A percentile compares a stretch with the other conserved stretches of the same genome.
Evolutionary conservation across 305 asterid species (phyloP).

Genomic region (Petunia hybrid): DNA sequence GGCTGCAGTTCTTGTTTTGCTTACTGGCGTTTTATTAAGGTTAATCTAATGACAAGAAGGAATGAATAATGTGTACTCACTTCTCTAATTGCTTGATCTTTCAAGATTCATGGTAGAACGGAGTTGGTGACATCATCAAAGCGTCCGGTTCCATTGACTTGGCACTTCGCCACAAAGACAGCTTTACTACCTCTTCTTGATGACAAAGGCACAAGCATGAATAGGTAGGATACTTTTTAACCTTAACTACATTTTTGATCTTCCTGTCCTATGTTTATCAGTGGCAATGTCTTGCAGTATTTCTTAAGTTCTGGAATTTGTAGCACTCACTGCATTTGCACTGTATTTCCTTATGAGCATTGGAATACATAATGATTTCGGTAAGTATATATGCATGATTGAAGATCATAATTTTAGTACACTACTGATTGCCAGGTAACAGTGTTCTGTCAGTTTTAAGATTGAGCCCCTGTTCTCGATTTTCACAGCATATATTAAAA

Average conservation of each 20-base stretch:
- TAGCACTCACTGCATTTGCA: constrained; percentile 19
- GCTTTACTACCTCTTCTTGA: constrained; percentile 85
- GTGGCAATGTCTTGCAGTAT: not conserved
- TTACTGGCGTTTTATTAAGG: constrained; percentile 4
- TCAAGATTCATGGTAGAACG: constrained; percentile 95
- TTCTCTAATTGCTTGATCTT: constrained; percentile 44
- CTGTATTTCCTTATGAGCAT: constrained; percentile 16
- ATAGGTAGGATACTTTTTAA: constrained; percentile 59
- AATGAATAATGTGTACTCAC: not conserved
- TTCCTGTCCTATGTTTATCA: not conserved
- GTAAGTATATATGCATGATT: not conserved
- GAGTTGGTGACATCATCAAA: constrained; percentile 91
- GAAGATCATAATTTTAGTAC: not conserved
- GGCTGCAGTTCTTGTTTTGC: constrained; percentile 22
- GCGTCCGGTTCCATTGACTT: constrained; percentile 97
- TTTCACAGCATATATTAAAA: constrained; percentile 3
- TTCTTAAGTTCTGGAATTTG: not conserved
- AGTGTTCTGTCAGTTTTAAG: constrained; percentile 4
- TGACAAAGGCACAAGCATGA: constrained; percentile 94
- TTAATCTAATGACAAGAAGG: constrained; percentile 27
- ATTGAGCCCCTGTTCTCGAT: not conserved
- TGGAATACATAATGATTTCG: not conserved
- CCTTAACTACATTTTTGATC: not conserved
- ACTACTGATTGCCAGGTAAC: constrained; percentile 22
- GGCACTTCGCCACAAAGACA: constrained; percentile 94